Conservation (phyloP, 2,329 filamentous ascomycete species). For the Microdochium nivale region DNA sequence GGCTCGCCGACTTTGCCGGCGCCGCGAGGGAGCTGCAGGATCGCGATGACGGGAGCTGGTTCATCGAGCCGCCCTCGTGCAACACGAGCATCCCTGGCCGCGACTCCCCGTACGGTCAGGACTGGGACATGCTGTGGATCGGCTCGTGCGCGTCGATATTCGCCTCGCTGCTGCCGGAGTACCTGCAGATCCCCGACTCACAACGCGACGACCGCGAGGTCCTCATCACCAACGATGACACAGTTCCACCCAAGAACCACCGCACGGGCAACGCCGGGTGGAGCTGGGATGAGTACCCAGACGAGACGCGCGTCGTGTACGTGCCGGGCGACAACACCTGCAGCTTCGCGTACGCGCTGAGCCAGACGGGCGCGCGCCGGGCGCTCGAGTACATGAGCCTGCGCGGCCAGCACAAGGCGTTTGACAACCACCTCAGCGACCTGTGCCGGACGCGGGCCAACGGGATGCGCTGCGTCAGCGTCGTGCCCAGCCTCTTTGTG, state of each 20-base stretch:
- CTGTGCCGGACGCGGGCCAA: slow-evolving; percentile 22
- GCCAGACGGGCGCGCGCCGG: slow-evolving; percentile 21
- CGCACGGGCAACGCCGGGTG: slow-evolving; percentile 17
- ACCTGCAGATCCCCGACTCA: slow-evolving; percentile 7
- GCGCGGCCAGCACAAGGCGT: slow-evolving; percentile 18
- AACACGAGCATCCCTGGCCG: slow-evolving; percentile 5
- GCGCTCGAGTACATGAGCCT: slow-evolving; percentile 25
- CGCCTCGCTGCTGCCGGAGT: slow-evolving; percentile 15
- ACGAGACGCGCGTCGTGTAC: slow-evolving; percentile 26
- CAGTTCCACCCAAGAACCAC: slow-evolving; percentile 14
- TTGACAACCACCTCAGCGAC: slow-evolving; percentile 27
- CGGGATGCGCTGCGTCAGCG: slow-evolving; percentile 19
- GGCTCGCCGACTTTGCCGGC: slow-evolving; percentile 19
- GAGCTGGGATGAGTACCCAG: slow-evolving; percentile 14
- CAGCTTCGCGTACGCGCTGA: slow-evolving; percentile 27
- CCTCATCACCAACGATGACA: slow-evolving; percentile 14
- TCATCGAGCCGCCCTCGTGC: slow-evolving; percentile 1
- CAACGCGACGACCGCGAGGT: slow-evolving; percentile 8
- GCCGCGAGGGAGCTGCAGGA: slow-evolving; percentile 7
- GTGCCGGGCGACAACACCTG: slow-evolving; percentile 26
- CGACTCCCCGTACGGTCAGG: slow-evolving; percentile 35
- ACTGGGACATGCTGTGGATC: slow-evolving; percentile 46
- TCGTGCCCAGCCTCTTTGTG: slow-evolving; percentile 24
- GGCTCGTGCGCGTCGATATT: slow-evolving; percentile 36
- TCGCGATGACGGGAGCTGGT: slow-evolving; percentile 6